A percentile compares a stretch with the other conserved stretches of the same genome.
phyloP scores from a whole-genome alignment of 139 green algal species.

The Trebouxia sp. region DNA sequence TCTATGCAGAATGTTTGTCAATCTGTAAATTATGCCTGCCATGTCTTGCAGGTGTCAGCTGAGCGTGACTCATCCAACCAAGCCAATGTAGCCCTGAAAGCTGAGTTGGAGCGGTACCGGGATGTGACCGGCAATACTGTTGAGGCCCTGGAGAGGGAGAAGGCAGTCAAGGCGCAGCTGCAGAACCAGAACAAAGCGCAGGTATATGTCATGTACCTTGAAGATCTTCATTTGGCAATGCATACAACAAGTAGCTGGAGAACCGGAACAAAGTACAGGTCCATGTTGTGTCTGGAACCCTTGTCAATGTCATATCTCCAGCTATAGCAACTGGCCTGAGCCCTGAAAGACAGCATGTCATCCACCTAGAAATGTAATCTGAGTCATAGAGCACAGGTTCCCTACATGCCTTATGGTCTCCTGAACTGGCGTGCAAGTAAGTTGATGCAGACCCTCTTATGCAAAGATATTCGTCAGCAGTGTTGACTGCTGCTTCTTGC shows the following conservation, averaged over 20 bases:
- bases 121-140: slow-evolving; percentile 53
- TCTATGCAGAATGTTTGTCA: not conserved
- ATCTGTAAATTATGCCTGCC: not conserved
- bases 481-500: too few relatives aligned
- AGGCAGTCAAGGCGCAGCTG: slow-evolving; percentile 32
- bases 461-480: too few relatives aligned
- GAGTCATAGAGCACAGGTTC: not conserved
- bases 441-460: too few relatives aligned
- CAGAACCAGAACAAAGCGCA: slow-evolving; percentile 43
- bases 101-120: slow-evolving; percentile 33
- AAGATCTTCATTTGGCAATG: too few relatives aligned
- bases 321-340: not conserved
- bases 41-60: not conserved
- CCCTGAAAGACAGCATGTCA: not conserved
- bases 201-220: not conserved
- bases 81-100: not conserved
- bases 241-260: not conserved
- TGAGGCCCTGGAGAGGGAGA: slow-evolving; percentile 48
- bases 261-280: not conserved
- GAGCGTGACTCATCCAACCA: slow-evolving; percentile 8
- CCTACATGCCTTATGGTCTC: too few relatives aligned
- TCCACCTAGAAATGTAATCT: not conserved
- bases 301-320: too few relatives aligned
- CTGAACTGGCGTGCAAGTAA: not conserved
- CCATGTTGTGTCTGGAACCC: not conserved